Evolutionary conservation across 768 basidiomycete genomes (phyloP).

Genomic region (Mycena venus): DNA sequence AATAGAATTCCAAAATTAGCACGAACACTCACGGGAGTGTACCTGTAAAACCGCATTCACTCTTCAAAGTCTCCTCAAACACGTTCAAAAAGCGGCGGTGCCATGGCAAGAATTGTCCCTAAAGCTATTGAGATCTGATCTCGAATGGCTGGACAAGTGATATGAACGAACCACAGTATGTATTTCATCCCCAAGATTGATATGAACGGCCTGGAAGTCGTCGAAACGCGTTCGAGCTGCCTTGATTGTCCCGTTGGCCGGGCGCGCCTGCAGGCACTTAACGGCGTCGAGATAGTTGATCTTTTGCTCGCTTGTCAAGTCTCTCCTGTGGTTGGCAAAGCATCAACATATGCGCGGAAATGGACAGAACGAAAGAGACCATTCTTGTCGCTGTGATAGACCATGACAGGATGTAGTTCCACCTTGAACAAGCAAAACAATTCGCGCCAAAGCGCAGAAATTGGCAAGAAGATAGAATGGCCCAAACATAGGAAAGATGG

Average conservation of each 20-base stretch:
- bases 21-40: conserved; percentile 35
- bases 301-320: conserved; percentile 1
- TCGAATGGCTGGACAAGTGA: not conserved
- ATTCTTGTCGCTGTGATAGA: conserved; percentile 12
- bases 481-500: not conserved
- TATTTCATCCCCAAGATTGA: conserved; percentile 32
- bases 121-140: too few relatives aligned
- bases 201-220: conserved; percentile 39
- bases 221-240: conserved; percentile 36
- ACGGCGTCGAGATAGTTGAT: not conserved
- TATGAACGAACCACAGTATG: conserved; percentile 32
- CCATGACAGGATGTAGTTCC: not conserved
- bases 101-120: conserved; percentile 50
- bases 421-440: conserved; percentile 1
- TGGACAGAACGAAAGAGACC: not conserved
- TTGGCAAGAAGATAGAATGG: not conserved
- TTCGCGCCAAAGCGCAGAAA: not conserved
- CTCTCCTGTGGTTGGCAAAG: conserved; percentile 1
- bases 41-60: conserved; percentile 43
- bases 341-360: not conserved
- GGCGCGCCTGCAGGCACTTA: conserved; percentile 28
- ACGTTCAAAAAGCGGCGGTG: conserved; percentile 42
- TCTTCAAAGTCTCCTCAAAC: conserved; percentile 41
- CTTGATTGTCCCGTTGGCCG: not conserved
- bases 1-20: not conserved